Evolutionary conservation across 257 asterid species (phyloP).

Genomic region (Nicotiana sylvestris): DNA sequence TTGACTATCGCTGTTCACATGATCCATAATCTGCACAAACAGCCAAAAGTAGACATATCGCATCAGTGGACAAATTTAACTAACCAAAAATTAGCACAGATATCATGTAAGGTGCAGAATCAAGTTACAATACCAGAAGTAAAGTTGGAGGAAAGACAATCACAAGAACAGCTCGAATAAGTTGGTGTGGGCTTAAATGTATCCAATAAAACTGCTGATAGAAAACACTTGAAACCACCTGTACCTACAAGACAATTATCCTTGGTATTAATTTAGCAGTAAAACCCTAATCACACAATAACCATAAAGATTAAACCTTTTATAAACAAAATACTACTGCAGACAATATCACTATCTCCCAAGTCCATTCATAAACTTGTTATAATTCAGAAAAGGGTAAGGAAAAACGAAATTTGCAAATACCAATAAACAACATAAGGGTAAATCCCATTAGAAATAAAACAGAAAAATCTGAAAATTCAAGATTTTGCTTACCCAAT

Average conservation of each 20-base stretch:
- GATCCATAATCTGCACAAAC: slow-evolving; percentile 56
- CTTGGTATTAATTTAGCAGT: neutral
- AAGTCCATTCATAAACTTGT: neutral
- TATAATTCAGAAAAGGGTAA: too few species aligned
- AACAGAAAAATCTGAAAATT: neutral
- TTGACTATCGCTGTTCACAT: slow-evolving; percentile 45
- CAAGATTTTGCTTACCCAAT: neutral
- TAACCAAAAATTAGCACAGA: neutral
- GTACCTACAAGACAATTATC: too few species aligned
- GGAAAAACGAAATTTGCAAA: too few species aligned
- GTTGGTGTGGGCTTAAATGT: neutral
- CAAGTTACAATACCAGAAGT: neutral
- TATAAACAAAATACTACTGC: too few species aligned
- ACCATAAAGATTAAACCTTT: neutral
- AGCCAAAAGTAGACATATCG: neutral
- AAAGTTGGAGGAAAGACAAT: neutral
- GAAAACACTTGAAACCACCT: neutral
- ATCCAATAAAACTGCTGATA: neutral
- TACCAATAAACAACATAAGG: neutral
- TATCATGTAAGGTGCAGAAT: neutral
- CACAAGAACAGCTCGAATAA: neutral
- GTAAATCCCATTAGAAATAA: neutral
- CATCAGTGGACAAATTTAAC: neutral
- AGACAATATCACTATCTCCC: too few species aligned
- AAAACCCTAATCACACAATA: neutral